These are phyloP conservation scores for Coemansia reversa DNA, from an alignment of 192 early-diverging fungal genomes.

Conservation along the genomic window DNA sequence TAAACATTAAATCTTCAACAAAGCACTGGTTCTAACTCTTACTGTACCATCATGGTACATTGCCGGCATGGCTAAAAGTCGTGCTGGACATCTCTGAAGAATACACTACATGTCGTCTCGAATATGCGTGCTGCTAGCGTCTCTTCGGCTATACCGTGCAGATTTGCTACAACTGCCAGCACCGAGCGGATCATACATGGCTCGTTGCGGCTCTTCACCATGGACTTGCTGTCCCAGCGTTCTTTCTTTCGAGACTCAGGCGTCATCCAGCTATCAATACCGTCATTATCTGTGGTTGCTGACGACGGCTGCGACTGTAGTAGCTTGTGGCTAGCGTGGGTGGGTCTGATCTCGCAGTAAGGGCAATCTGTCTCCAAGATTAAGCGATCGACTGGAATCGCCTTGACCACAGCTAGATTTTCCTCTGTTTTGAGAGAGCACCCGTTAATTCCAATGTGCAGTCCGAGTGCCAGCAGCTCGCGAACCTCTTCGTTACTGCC, in stretches of 20 bases:
- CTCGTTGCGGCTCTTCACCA: slow-evolving; percentile 85
- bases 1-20: background rate
- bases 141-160: slow-evolving; percentile 56
- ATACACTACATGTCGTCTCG: slow-evolving; percentile 66
- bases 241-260: slow-evolving; percentile 73
- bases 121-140: slow-evolving; percentile 63
- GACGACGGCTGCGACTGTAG: slow-evolving; percentile 24
- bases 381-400: slow-evolving; percentile 75
- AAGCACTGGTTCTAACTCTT: background rate
- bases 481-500: slow-evolving; percentile 68
- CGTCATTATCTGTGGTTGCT: slow-evolving; percentile 2
- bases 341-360: slow-evolving; percentile 87
- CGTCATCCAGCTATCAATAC: slow-evolving; percentile 17
- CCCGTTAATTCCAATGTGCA: slow-evolving; percentile 95
- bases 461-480: slow-evolving; percentile 61
- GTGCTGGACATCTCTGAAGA: slow-evolving; percentile 53
- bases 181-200: slow-evolving; percentile 78
- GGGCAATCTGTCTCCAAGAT: slow-evolving; percentile 96
- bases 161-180: slow-evolving; percentile 63
- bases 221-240: slow-evolving; percentile 48
- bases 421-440: slow-evolving; percentile 90
- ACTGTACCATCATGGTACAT: background rate
- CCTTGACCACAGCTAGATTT: slow-evolving; percentile 69
- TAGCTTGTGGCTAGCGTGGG: slow-evolving; percentile 75
- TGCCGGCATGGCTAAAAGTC: background rate